Base-by-base conservation (phyloP, 306 rosid species). In the Medicago arabica region DNA sequence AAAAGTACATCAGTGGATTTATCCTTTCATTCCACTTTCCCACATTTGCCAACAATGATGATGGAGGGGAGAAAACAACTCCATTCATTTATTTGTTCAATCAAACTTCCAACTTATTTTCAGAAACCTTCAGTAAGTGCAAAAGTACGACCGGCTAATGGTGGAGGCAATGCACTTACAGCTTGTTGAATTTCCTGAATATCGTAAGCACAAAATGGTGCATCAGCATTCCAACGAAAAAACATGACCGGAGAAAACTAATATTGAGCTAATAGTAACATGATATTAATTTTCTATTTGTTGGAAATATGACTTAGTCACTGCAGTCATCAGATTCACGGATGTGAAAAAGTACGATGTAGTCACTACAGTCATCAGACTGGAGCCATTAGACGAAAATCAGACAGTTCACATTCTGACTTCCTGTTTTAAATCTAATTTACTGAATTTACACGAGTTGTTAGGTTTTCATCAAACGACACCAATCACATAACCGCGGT, bases 131-230 rank as follows among this genome's bases (percentile, higher is more conserved):
- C 96, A 0, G 96, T 90, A 58, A 92, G 96, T 0, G 97, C 97
- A 67, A 64, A 84, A 73, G 88, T 88, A 74, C 97, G 91, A 19
- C 96, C 93, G 1, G 89, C 88, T 69, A 93, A 88, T 23, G 91
- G 75, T 1, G 90, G 75, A 38, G 93, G 97, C 79, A 92, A 46
- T 2, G 83, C 82, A 4, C 79, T 61, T 19, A 92, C 71, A 65
- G 99, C 97, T 85, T 89, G 71, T 76, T 92, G 75, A 84, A 95
- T 95, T 86, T 95, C 97, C 99, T 95, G 85, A 77, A 71, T 25
- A 82, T 65, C 69, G 65, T 9, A 50, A 75, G 46, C 31, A 28
- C 62, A 77, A 36, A 25, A 2, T 2, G 3, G 63, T 28, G 13
- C 15, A 36, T 73, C 5, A 39, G 47, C 69, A 69, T 13, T 53